These are phyloP conservation scores for Taphrina communis DNA, from an alignment of 1,139 yeast species.

Conservation along the genomic window DNA sequence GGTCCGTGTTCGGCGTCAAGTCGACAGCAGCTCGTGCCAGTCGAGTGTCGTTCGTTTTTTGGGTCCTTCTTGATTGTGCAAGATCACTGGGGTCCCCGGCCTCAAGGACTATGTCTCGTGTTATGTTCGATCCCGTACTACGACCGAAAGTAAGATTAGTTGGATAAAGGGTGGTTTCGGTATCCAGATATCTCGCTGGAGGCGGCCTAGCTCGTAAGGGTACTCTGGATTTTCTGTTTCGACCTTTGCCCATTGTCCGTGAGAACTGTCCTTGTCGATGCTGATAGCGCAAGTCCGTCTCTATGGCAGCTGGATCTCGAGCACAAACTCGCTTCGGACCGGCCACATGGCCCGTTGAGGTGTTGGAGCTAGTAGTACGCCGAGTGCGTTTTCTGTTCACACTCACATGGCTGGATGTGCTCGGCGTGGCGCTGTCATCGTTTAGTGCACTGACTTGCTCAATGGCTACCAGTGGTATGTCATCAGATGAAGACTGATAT, in stretches of 20 bases:
- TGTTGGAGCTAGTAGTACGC: too few relatives aligned
- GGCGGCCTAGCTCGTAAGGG: slow-evolving; percentile 4
- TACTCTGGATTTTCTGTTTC: not conserved
- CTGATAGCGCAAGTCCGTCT: slow-evolving; percentile 3
- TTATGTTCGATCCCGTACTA: too few relatives aligned
- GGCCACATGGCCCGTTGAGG: too few relatives aligned
- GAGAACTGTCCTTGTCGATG: slow-evolving; percentile 16
- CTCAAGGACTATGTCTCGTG: too few relatives aligned
- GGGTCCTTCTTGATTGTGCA: too few relatives aligned
- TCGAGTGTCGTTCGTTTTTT: too few relatives aligned
- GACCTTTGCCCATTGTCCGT: not conserved
- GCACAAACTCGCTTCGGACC: not conserved
- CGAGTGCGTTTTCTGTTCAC: too few relatives aligned
- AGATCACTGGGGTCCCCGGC: too few relatives aligned
- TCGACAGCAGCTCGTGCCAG: too few relatives aligned
- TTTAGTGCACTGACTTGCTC: not conserved
- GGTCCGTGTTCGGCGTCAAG: too few relatives aligned
- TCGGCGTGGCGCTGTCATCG: too few relatives aligned
- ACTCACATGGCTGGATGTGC: too few relatives aligned
- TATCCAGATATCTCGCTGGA: not conserved
- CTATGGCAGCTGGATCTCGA: not conserved
- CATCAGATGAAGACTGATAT: not conserved
- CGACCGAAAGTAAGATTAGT: not conserved
- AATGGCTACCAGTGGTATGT: not conserved
- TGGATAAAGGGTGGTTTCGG: not conserved